These are phyloP conservation scores for Plasmodium knowlesi DNA, from an alignment of 169 alveolate genomes.

Conservation along the genomic window DNA sequence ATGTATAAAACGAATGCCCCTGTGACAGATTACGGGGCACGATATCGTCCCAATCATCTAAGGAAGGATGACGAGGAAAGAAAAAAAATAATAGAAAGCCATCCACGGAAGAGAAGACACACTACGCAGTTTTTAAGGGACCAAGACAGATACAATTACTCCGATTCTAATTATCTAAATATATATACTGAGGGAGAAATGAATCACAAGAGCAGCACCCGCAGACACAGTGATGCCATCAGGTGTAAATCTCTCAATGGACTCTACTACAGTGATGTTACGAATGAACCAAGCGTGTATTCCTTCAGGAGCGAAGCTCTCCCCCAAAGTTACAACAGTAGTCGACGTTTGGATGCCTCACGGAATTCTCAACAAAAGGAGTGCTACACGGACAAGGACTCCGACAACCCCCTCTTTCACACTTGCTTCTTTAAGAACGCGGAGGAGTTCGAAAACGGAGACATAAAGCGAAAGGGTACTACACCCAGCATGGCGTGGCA, in stretches of 20 bases:
- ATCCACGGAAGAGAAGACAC: constrained; percentile 64
- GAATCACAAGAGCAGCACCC: constrained; percentile 9
- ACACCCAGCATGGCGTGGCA: background rate
- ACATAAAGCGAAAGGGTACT: constrained; percentile 51
- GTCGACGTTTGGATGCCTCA: background rate
- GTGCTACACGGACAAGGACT: background rate
- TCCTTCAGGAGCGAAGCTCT: background rate
- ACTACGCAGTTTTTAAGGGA: constrained; percentile 33
- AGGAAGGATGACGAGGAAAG: background rate
- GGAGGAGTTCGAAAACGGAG: constrained; percentile 33
- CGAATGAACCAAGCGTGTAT: background rate
- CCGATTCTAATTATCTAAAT: constrained; percentile 8
- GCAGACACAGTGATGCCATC: constrained; percentile 47
- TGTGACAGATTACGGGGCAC: background rate
- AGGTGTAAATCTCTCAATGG: background rate
- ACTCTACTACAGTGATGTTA: constrained; percentile 1
- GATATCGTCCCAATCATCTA: background rate
- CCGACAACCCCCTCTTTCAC: constrained; percentile 21
- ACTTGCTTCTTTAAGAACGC: constrained; percentile 41
- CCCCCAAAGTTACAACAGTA: background rate
- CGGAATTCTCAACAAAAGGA: background rate
- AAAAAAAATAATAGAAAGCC: background rate
- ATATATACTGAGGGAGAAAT: background rate
- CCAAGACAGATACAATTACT: constrained; percentile 19
- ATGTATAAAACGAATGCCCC: background rate